These are phyloP conservation scores for Acanthamoeba triangularis DNA, from an alignment of 208 protist species.

Conservation along the genomic window DNA sequence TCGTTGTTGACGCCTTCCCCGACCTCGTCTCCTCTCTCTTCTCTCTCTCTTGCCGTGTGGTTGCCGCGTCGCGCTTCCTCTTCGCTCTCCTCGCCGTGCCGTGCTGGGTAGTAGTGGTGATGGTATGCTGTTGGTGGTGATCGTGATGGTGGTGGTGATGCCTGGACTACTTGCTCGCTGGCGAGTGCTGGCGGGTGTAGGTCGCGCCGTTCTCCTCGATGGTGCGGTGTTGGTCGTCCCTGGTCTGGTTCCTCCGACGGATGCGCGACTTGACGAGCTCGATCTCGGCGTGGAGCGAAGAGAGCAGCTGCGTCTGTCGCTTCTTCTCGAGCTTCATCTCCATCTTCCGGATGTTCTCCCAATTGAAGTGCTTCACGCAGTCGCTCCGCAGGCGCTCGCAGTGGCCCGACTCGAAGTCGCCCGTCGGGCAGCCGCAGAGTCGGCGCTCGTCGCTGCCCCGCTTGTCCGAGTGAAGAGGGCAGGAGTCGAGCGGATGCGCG, in stretches of 20 bases:
- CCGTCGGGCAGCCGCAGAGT: slow-evolving; percentile 26
- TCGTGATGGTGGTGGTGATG: too few relatives aligned
- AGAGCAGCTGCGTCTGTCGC: not conserved
- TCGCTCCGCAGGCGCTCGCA: not conserved
- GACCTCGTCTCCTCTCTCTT: too few relatives aligned
- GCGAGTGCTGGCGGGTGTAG: not conserved
- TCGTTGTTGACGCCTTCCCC: too few relatives aligned
- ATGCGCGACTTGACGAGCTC: not conserved
- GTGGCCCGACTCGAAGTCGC: slow-evolving; percentile 10
- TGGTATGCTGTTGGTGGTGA: too few relatives aligned
- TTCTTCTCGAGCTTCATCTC: slow-evolving; percentile 22
- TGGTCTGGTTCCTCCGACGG: not conserved
- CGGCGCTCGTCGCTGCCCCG: not conserved
- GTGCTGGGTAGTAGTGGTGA: too few relatives aligned
- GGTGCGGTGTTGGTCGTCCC: not conserved
- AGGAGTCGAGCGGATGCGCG: not conserved
- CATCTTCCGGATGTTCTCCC: slow-evolving; percentile 30
- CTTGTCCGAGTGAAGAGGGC: slow-evolving; percentile 5
- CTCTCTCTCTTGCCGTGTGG: too few relatives aligned
- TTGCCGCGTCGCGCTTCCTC: too few relatives aligned
- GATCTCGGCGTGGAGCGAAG: not conserved
- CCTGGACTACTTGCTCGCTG: not conserved
- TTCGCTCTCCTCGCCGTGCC: too few relatives aligned
- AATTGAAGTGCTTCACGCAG: slow-evolving; percentile 23
- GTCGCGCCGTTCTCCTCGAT: slow-evolving; percentile 10